Evolutionary conservation across 768 basidiomycete species (phyloP).

Genomic region (Naganishia onofrii): DNA sequence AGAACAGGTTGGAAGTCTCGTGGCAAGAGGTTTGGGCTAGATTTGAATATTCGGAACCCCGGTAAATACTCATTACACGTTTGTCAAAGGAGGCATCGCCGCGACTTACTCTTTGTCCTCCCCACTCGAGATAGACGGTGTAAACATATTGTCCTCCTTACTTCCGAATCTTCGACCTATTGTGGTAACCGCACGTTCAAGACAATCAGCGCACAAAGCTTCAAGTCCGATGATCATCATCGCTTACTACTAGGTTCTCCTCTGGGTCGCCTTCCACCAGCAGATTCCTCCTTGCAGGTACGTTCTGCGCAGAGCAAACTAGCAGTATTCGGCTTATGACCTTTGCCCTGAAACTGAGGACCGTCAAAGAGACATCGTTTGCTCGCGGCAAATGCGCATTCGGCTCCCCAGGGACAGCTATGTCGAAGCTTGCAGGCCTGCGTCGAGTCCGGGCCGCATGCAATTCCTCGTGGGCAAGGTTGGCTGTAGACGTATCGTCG

Average conservation of each 20-base stretch:
- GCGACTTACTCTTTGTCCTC: slow-evolving; percentile 4
- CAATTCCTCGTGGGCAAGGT: slow-evolving; percentile 11
- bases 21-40: slow-evolving; percentile 1
- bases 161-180: background rate
- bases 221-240: too few species aligned
- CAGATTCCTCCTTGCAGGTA: background rate
- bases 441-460: background rate
- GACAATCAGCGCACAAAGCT: background rate
- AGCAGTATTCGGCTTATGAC: slow-evolving; percentile 17
- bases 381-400: background rate
- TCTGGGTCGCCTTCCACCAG: background rate
- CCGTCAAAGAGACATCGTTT: slow-evolving; percentile 17
- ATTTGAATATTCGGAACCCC: background rate
- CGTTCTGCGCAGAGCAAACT: slow-evolving; percentile 6
- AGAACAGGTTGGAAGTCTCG: slow-evolving; percentile 15
- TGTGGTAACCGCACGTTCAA: background rate
- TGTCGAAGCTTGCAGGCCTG: slow-evolving; percentile 7
- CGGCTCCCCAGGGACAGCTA: slow-evolving; percentile 15
- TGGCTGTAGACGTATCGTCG: slow-evolving; percentile 20
- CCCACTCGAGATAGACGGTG: background rate
- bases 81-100: background rate
- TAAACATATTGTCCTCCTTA: background rate
- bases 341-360: slow-evolving; percentile 3
- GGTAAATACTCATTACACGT: background rate
- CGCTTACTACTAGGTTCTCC: background rate